Evolutionary conservation across 2,329 filamentous ascomycete genomes (phyloP), one percentile per base, ranked within the genome.

Genomic region (Sordariomycetes sp.): DNA sequence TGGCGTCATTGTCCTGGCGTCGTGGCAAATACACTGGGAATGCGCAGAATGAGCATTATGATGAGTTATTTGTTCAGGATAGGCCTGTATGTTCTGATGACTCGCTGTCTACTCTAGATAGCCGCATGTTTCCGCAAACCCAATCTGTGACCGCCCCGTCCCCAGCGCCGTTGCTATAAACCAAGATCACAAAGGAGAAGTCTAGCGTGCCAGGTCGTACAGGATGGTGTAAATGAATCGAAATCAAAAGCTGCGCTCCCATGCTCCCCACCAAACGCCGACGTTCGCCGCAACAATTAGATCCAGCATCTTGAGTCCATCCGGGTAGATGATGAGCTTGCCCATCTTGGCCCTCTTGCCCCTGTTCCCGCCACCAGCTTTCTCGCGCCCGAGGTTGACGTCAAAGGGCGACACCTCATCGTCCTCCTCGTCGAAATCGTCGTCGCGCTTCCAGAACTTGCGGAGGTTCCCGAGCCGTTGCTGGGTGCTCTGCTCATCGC

Each of bases 271-370:
- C 86, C 88, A 98, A 12, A 96, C 64, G 2, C 84, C 86, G 60
- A 98, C 75, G 51, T 94, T 95, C 9, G 87, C 83, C 4, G 90
- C 86, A 15, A 98, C 86, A 1, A 94, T 67, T 38, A 98, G 57
- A 64, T 98, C 92, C 48, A 96, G 59, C 90, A 98, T 96, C 64
- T 94, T 94, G 43, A 94, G 61, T 0, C 92, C 92, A 48, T 94
- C 88, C 36, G 90, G 79, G 46, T 87, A 76, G 24, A 98, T 72
- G 33, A 96, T 86, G 33, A 98, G 63, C 59, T 96, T 98, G 1
- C 90, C 92, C 46, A 98, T 64, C 63, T 98, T 98, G 4, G 86
- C 88, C 48, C 85, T 76, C 54, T 85, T 87, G 0, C 90, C 90
- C 29, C 81, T 72, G 50, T 84, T 82, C 0, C 90, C 90, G 16